Percentiles rank a stretch among this genome's conserved stretches.
Conservation (phyloP, 257 asterid species). For the Solanum stenotomum region DNA sequence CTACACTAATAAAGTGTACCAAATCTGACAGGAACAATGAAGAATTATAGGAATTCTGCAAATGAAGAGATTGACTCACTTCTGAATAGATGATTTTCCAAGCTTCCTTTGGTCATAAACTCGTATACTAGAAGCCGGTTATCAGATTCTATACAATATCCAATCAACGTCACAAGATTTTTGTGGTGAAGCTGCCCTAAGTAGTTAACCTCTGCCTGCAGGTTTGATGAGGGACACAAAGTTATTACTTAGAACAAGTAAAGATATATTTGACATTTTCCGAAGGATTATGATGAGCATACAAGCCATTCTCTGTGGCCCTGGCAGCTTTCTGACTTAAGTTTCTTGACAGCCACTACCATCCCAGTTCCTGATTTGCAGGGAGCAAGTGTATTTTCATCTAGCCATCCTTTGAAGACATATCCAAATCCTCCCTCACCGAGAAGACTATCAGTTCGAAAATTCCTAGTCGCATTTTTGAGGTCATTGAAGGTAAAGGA, state of each 20-base stretch:
- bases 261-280: not conserved
- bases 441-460: constrained; percentile 50
- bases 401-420: constrained; percentile 78
- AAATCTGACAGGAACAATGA: not conserved
- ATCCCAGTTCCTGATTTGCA: constrained; percentile 54
- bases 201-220: constrained; percentile 58
- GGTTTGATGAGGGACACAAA: not conserved
- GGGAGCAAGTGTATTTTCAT: constrained; percentile 37
- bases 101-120: constrained; percentile 66
- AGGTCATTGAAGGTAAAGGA: constrained; percentile 55
- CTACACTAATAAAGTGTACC: not conserved
- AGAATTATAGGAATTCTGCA: not conserved
- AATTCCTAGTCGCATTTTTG: constrained; percentile 51
- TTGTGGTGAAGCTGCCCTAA: constrained; percentile 53
- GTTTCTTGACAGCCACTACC: constrained; percentile 67
- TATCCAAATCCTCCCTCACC: constrained; percentile 83
- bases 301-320: constrained; percentile 90
- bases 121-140: constrained; percentile 58
- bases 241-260: not conserved
- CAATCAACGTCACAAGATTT: constrained; percentile 65
- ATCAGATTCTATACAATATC: constrained; percentile 60
- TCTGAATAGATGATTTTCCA: constrained; percentile 67
- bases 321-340: constrained; percentile 49
- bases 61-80: constrained; percentile 23
- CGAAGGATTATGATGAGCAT: constrained; percentile 2